Evolutionary conservation across 2,329 filamentous ascomycete genomes (phyloP).

Genomic region (Fusarium humuli): DNA sequence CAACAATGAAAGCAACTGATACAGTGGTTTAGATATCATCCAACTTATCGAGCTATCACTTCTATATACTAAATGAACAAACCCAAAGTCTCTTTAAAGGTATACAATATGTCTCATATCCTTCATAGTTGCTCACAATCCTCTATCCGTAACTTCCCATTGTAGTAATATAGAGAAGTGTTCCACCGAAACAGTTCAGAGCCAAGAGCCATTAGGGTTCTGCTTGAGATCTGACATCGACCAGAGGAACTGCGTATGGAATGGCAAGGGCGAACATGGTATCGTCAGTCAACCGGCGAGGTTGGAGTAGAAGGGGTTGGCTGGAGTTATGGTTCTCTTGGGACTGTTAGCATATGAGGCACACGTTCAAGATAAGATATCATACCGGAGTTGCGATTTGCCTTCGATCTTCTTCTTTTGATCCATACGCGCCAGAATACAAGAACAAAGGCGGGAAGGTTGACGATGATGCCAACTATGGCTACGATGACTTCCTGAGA

Average conservation of each 20-base stretch:
- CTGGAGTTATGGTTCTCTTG: neutral
- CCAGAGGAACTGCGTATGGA: neutral
- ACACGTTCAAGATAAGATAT: neutral
- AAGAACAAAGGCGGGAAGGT: neutral
- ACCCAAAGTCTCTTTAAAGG: fast-evolving
- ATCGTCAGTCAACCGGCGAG: neutral
- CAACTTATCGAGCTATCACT: fast-evolving
- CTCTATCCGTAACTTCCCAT: neutral
- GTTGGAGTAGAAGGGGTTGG: neutral
- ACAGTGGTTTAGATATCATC: neutral
- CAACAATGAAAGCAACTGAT: neutral
- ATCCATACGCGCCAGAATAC: neutral
- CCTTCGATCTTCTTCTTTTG: neutral
- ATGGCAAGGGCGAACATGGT: neutral
- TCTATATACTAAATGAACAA: neutral
- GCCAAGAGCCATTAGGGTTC: neutral
- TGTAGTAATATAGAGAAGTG: neutral
- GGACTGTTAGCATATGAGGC: neutral
- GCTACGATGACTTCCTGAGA: neutral
- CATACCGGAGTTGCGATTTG: neutral
- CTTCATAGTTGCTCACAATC: neutral
- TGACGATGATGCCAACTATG: neutral
- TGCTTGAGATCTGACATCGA: neutral
- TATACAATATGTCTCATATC: neutral
- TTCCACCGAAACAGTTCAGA: neutral